Evolutionary conservation across 2,329 filamentous ascomycete species (phyloP), one percentile per base, ranked within the genome.

Genomic region (Penicillium sp.): DNA sequence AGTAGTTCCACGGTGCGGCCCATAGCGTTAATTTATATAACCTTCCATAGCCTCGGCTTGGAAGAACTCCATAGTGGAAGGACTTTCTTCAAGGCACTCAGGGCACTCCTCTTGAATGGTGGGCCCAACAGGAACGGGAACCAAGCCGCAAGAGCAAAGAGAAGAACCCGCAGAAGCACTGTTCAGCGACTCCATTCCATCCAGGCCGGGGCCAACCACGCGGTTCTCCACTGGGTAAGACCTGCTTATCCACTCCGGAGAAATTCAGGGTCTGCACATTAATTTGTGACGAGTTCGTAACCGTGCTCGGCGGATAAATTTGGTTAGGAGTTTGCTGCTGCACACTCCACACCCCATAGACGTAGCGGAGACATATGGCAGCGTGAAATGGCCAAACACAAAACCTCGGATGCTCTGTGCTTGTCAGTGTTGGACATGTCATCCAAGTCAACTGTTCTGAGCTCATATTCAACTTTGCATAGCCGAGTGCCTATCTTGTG

Each of bases 1-100:
- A 10, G 31, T 9, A 17, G 22, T n/a, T 29, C n/a, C 5, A 39
- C 10, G 5, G 10, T 12, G 15, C 17, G 32, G 4, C 26, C 24
- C 15, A 26, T 43, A 17, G 15, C 6, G n/a, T 31, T 13, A 31
- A 3, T 47, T 34, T 48, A 52, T 45, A 54, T 49, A 52, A 38
- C 13, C 26, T 29, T 31, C 9, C 17, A 35, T n/a, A 29, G 28
- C 22, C 19, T 32, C 4, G 13, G 32, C 10, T 19, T 17, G 21
- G 21, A 10, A 28, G 26, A 21, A 28, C 37, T 34, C 29, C 29
- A 28, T 28, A n/a, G 12, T 45, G 37, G 43, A 40, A 44, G 42
- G 34, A 29, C 52, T 52, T 45, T 32, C 39, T n/a, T 43, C 40
- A 28, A 47, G 43, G 26, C 33, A 51, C 38, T 28, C 12, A 26